Base-by-base conservation (phyloP, 257 asterid genomes). In the Schizonepeta tenuifolia region DNA sequence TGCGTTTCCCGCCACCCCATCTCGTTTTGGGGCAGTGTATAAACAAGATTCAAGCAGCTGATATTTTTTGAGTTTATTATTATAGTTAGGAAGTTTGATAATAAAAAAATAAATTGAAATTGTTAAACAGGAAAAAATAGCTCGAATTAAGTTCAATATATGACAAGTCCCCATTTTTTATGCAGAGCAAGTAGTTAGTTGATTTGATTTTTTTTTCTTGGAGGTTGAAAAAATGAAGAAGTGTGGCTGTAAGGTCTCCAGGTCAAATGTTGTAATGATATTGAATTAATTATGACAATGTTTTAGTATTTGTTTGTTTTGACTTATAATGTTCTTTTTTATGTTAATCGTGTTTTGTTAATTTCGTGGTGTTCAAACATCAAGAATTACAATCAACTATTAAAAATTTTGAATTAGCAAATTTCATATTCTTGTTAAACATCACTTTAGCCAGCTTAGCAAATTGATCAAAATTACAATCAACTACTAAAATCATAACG, bases 31-130 rank as follows among this genome's bases (percentile, higher is more conserved):
- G 12, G 67, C 59, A 4, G 72, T 28, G 59, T 18, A 17, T 33
- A 36, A 33, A 38, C 18, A 64, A 60, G 60, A 68, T 11, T 47
- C 22, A 70, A 57, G 54, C 59, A 58, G 31, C 49, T 72, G 33
- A 72, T 46, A 17, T 26, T 31, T 31, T n/a, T 44, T 7, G 36
- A 1, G 0, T 38, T 24, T 24, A 1, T 24, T 24, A 1, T 38
- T 9, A 8, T 18, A 28, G 13, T 10, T 67, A 49, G 61, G 72
- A 17, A 67, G 47, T 67, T 49, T 50, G 22, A 17, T 65, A 35
- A 14, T 21, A 47, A 18, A 6, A 6, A 17, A 50, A 7, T 2
- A n/a, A 7, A 1, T 3, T n/a, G 7, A n/a, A 11, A 44, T 3
- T 44, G 6, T 44, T 12, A 13, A 15, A 8, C 2, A 53, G 7